A percentile compares a stretch with the other conserved stretches of the same genome.
Conservation (phyloP, 768 basidiomycete species). For the Cystofilobasidium capitatum region DNA sequence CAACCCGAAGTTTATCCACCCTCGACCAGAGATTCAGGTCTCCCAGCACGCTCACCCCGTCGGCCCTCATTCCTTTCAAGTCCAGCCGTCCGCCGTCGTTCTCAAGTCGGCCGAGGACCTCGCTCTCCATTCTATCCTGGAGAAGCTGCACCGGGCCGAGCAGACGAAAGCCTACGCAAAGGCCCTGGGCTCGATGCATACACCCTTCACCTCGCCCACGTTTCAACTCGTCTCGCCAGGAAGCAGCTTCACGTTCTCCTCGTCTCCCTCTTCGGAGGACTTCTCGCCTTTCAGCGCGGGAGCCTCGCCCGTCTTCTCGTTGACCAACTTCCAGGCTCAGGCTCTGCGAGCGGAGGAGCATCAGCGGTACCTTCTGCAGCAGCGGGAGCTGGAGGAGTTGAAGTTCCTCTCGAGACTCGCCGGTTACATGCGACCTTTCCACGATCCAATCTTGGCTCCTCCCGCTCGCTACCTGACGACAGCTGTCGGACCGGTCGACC, state of each 20-base stretch:
- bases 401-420: neutral
- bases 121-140: neutral
- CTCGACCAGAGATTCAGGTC: neutral
- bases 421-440: neutral
- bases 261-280: too few species aligned
- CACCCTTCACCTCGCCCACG: too few species aligned
- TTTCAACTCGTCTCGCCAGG: too few species aligned
- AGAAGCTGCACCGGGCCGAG: neutral
- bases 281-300: too few species aligned
- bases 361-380: neutral
- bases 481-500: too few species aligned
- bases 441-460: neutral
- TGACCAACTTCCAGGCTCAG: too few species aligned
- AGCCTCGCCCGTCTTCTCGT: too few species aligned
- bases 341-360: neutral
- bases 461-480: too few species aligned
- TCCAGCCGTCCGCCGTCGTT: neutral
- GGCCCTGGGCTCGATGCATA: too few species aligned
- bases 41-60: neutral
- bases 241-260: too few species aligned
- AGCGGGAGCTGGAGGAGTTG: neutral
- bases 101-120: neutral
- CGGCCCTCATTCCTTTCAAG: neutral
- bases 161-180: too few species aligned
- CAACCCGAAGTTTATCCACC: too few species aligned